Conservation (phyloP, 2,329 filamentous ascomycete genomes). For the Purpureocillium takamizusanense region DNA sequence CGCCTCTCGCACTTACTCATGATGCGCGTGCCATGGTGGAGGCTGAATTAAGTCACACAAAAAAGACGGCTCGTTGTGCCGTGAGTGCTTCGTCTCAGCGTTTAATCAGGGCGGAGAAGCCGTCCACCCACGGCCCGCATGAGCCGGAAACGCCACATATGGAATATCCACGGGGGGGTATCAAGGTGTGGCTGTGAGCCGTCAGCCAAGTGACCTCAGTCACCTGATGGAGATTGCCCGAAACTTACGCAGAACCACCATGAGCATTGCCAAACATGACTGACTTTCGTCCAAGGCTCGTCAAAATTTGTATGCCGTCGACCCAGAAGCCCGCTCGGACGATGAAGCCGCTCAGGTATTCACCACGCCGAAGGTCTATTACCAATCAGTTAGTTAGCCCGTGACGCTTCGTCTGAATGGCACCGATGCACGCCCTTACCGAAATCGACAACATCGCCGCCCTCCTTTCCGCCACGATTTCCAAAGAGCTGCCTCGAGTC, state of each 20-base stretch:
- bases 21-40: not conserved
- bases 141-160: conserved; percentile 84
- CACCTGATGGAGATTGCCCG: not conserved
- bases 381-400: conserved; percentile 1
- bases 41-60: not conserved
- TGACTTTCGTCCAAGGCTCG: conserved; percentile 79
- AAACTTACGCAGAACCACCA: conserved; percentile 73
- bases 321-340: conserved; percentile 75
- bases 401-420: not conserved
- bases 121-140: conserved; percentile 72
- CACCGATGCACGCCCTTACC: conserved; percentile 43
- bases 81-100: conserved; percentile 13
- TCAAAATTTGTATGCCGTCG: conserved; percentile 83
- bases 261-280: conserved; percentile 72
- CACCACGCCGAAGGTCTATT: conserved; percentile 72
- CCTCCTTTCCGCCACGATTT: conserved; percentile 61
- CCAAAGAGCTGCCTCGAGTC: conserved; percentile 78
- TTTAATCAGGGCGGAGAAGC: conserved; percentile 66
- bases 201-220: conserved; percentile 18
- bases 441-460: conserved; percentile 67
- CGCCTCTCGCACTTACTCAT: too few relatives aligned
- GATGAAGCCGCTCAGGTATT: conserved; percentile 80
- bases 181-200: conserved; percentile 63
- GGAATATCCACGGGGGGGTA: conserved; percentile 81
- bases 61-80: not conserved